Percentiles rank a stretch among this genome's conserved stretches.
Conservation (phyloP, 805 yeast species). For the Myxozyma mucilagina region DNA sequence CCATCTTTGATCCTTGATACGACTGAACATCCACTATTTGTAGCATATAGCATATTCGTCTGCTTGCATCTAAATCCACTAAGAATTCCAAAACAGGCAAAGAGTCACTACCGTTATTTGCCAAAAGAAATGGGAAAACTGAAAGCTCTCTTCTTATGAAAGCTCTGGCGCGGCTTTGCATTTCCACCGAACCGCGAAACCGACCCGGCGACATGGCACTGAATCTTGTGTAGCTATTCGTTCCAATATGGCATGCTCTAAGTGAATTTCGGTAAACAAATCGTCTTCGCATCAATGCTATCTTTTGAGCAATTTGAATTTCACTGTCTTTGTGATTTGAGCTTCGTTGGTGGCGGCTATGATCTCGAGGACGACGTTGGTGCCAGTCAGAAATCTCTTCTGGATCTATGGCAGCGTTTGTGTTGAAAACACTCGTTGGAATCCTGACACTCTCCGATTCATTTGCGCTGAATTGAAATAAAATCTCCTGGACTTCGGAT, state of each 20-base stretch:
- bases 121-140: constrained; percentile 21
- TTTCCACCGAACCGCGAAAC: neutral
- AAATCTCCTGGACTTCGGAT: constrained; percentile 3
- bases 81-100: neutral
- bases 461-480: neutral
- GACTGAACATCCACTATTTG: constrained; percentile 20
- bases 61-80: neutral
- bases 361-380: neutral
- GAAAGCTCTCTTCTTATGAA: constrained; percentile 27
- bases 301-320: neutral
- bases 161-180: constrained; percentile 11
- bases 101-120: neutral
- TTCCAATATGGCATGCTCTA: constrained; percentile 26
- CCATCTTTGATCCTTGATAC: constrained; percentile 5
- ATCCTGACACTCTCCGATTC: neutral
- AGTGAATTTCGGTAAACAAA: constrained; percentile 21
- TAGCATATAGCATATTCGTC: constrained; percentile 12
- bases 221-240: constrained; percentile 18
- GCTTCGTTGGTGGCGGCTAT: neutral
- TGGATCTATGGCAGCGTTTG: neutral
- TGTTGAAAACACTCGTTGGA: neutral
- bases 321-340: neutral
- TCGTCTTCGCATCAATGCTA: constrained; percentile 13
- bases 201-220: neutral
- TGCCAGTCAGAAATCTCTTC: neutral